Evolutionary conservation across 108 stramenopile species (phyloP).

Genomic region (Aurantiochytrium sp.): DNA sequence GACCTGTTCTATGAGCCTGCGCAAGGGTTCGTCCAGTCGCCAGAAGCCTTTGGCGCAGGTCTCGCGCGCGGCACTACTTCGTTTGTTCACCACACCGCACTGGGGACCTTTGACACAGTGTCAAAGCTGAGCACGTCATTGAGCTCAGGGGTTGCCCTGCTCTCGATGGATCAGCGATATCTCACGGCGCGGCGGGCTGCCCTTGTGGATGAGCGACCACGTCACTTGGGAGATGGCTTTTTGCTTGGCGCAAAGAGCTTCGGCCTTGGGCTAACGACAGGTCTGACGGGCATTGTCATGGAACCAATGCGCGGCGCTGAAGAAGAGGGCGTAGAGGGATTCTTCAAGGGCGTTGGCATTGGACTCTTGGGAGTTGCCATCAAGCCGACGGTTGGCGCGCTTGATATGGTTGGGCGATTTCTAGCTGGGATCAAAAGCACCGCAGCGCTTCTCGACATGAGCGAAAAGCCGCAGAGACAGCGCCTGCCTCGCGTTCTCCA

Average conservation of each 20-base stretch:
- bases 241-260: conserved; percentile 12
- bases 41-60: neutral
- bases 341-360: conserved; percentile 2
- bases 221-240: neutral
- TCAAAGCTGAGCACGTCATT: conserved; percentile 3
- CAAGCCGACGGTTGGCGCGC: neutral
- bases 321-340: conserved; percentile 3
- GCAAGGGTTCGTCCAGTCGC: neutral
- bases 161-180: neutral
- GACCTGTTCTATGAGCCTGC: conserved; percentile 13
- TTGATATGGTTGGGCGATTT: neutral
- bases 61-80: conserved; percentile 9
- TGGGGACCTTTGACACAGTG: neutral
- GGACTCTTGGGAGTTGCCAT: neutral
- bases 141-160: neutral
- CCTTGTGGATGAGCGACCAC: neutral
- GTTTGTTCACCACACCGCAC: neutral
- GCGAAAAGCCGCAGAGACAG: neutral
- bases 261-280: neutral
- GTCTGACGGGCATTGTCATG: neutral
- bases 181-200: neutral
- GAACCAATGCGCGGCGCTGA: conserved; percentile 9
- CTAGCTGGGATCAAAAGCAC: neutral
- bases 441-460: neutral
- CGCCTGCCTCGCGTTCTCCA: neutral